A percentile compares a stretch with the other conserved stretches of the same genome.
Evolutionary conservation across 2,329 filamentous ascomycete genomes (phyloP).

Genomic region (Fusarium hostae): DNA sequence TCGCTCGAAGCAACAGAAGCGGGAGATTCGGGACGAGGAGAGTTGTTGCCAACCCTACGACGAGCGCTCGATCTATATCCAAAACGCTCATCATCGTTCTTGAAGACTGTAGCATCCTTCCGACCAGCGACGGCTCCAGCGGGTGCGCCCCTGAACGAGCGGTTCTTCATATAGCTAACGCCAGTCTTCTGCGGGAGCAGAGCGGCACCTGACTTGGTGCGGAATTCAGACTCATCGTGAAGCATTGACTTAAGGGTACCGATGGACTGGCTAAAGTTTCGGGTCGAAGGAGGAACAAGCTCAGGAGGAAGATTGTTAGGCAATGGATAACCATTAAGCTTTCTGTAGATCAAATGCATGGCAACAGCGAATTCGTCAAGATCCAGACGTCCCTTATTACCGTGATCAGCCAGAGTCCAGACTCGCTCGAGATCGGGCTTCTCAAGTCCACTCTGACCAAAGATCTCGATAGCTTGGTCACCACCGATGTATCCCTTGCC

Average conservation of each 20-base stretch:
- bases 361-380: constrained; percentile 98
- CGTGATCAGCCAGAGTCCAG: constrained; percentile 93
- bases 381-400: constrained; percentile 93
- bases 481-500: constrained; percentile 92
- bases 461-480: constrained; percentile 94
- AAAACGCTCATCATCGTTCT: constrained; percentile 93
- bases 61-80: constrained; percentile 95
- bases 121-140: constrained; percentile 69
- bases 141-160: constrained; percentile 81
- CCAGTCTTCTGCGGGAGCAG: constrained; percentile 95
- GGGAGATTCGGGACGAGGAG: constrained; percentile 83
- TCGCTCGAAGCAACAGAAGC: constrained; percentile 77
- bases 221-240: constrained; percentile 86
- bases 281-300: constrained; percentile 91
- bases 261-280: constrained; percentile 92
- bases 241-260: constrained; percentile 92
- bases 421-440: constrained; percentile 90
- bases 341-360: constrained; percentile 99
- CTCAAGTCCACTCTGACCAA: constrained; percentile 93
- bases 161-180: constrained; percentile 97
- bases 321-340: constrained; percentile 93
- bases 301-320: constrained; percentile 89
- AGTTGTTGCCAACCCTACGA: constrained; percentile 81
- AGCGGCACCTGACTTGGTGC: constrained; percentile 89
- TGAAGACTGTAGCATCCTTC: constrained; percentile 96